Base-by-base conservation (phyloP, 176 grass and related monocot genomes). In the Carex kokanica region DNA sequence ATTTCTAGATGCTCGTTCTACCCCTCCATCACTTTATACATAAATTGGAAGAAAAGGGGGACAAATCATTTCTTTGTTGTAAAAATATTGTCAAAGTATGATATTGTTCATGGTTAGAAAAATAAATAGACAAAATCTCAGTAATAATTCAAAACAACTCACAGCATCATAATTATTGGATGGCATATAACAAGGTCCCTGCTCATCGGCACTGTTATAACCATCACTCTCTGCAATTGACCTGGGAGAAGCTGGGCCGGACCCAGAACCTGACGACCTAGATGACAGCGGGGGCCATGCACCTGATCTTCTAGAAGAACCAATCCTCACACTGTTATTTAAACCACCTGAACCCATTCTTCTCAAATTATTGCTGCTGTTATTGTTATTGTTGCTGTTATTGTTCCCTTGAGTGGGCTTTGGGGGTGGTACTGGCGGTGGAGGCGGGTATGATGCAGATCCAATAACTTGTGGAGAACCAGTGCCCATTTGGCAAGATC, bases 191-290 rank as follows among this genome's bases (percentile, higher is more conserved):
- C 97, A 92, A 29, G 89, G 89, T 17, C 89, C 91, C 64, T 96
- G 97, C 78, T 99, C 97, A 81, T 99, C 97, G 38, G 97, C 91
- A 84, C 97, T 99, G 78, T 99, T 99, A 65, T 99, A 99, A 74
- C 97, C 97, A 89, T 99, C 97, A 18, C 86, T 87, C 80, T 99
- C 97, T 54, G 79, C 84, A 73, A 91, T 78, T 62, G 93, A 91
- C 60, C 93, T 96, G 78, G 97, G 97, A 15, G 97, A 99, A 92
- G 97, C 91, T 80, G 97, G 93, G 12, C 87, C 85, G 83, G 95
- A 98, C 56, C 86, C 90, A 13, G 95, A 91, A 88, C 89, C 69
- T 53, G 93, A 95, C 64, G 92, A 84, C 66, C 92, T n/a, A 49
- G 84, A 81, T 63, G 74, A 61, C 70, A 86, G 86, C 15, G 81